These are phyloP conservation scores for Medakamo hakoo DNA, from an alignment of 139 green algal genomes.

Conservation along the genomic window DNA sequence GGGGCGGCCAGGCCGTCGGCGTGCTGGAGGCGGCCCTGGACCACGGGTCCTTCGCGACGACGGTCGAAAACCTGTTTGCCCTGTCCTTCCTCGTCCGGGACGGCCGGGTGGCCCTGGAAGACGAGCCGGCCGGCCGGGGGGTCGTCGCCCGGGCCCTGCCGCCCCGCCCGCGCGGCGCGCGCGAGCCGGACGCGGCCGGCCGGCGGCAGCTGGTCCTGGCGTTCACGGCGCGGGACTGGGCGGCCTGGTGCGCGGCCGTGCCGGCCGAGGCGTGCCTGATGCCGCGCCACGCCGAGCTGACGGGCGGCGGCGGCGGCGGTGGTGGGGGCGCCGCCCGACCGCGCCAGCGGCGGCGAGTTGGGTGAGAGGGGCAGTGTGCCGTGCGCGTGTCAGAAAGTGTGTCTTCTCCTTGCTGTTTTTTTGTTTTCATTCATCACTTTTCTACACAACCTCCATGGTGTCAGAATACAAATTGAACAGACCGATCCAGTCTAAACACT, in stretches of 20 bases:
- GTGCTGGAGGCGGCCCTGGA: conserved; percentile 11
- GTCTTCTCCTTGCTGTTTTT: too few species aligned
- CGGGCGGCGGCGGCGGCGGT: neutral
- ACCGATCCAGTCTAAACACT: too few species aligned
- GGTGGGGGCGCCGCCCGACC: too few species aligned
- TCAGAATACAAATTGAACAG: too few species aligned
- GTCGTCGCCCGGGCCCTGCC: neutral
- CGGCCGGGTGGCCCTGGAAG: conserved; percentile 1
- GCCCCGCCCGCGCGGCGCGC: too few species aligned
- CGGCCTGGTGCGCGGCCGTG: conserved; percentile 15
- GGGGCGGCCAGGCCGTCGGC: neutral
- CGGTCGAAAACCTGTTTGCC: conserved; percentile 54
- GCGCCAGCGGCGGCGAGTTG: too few species aligned
- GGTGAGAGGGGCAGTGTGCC: too few species aligned
- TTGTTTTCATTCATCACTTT: too few species aligned
- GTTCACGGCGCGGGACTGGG: conserved; percentile 23
- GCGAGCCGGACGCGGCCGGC: neutral
- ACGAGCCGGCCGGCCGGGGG: conserved; percentile 10
- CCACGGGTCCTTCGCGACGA: conserved; percentile 36
- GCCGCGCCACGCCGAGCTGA: conserved; percentile 4
- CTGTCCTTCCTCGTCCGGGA: conserved; percentile 46
- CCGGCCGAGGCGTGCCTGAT: conserved; percentile 16
- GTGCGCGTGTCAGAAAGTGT: too few species aligned
- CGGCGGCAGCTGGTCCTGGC: conserved; percentile 21
- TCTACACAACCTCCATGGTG: too few species aligned